Evolutionary conservation across 2,329 filamentous ascomycete species (phyloP).

Genomic region (Talaromyces atroroseus): DNA sequence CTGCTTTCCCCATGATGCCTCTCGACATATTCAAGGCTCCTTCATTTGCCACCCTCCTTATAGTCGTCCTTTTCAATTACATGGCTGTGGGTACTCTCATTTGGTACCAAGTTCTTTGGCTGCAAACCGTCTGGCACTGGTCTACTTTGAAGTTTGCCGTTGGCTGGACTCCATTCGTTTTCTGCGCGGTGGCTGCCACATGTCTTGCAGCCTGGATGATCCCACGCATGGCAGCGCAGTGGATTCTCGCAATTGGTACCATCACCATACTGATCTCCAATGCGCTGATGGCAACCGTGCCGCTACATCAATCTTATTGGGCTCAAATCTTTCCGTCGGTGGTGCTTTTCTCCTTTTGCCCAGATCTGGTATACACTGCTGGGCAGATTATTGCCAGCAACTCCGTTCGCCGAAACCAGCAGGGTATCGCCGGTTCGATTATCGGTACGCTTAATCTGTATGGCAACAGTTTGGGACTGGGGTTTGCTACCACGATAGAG

Average conservation of each 20-base stretch:
- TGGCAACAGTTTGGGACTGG: constrained; percentile 39
- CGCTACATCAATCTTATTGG: constrained; percentile 43
- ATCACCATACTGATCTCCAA: constrained; percentile 25
- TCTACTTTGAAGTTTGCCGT: constrained; percentile 37
- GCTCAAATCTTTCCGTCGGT: constrained; percentile 37
- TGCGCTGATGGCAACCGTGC: constrained; percentile 42
- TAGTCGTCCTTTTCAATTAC: constrained; percentile 43
- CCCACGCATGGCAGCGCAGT: constrained; percentile 43
- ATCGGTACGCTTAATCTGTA: constrained; percentile 45
- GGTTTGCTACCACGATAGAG: constrained; percentile 41
- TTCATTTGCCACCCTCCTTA: constrained; percentile 40
- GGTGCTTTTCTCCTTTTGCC: constrained; percentile 35
- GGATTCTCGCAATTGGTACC: constrained; percentile 44
- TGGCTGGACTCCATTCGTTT: constrained; percentile 39
- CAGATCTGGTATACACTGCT: constrained; percentile 48
- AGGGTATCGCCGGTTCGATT: constrained; percentile 48
- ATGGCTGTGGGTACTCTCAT: constrained; percentile 46
- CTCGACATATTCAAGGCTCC: constrained; percentile 42
- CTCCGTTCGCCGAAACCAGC: constrained; percentile 43
- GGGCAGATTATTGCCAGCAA: constrained; percentile 53
- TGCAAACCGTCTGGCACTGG: constrained; percentile 40
- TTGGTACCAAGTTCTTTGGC: constrained; percentile 47
- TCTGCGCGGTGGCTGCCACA: constrained; percentile 36
- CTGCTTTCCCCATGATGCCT: constrained; percentile 43
- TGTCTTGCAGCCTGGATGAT: constrained; percentile 43